phyloP scores from a whole-genome alignment of 2,329 filamentous ascomycete species.

The Epichloe coenophiala region DNA sequence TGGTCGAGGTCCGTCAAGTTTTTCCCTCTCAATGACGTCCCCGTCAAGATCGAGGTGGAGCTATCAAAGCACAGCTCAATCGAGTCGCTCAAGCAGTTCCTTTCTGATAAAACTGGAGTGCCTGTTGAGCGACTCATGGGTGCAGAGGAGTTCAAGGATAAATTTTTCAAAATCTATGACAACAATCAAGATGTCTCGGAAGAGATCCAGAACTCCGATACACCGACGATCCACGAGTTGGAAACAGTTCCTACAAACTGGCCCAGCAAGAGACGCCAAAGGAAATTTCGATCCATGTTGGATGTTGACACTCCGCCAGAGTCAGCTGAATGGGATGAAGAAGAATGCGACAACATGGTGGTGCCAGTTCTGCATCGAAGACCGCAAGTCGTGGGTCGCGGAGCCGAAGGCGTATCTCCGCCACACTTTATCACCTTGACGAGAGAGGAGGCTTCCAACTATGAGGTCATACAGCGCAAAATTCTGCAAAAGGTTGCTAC shows the following conservation, averaged over 20 bases:
- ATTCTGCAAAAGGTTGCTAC: conserved; percentile 62
- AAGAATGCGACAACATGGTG: conserved; percentile 51
- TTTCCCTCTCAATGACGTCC: conserved; percentile 59
- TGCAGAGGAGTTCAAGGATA: conserved; percentile 68
- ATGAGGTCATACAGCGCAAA: conserved; percentile 68
- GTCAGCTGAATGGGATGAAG: conserved; percentile 43
- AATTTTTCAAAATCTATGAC: conserved; percentile 77
- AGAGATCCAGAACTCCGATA: conserved; percentile 51
- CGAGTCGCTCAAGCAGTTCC: conserved; percentile 52
- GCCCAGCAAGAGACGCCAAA: conserved; percentile 36
- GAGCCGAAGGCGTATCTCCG: conserved; percentile 21
- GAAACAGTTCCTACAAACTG: conserved; percentile 69
- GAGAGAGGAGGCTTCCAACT: conserved; percentile 50
- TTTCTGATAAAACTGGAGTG: conserved; percentile 55
- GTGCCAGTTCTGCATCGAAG: conserved; percentile 57
- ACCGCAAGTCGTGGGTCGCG: conserved; percentile 17
- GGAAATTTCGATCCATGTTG: conserved; percentile 38
- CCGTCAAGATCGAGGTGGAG: conserved; percentile 64
- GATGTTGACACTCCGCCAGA: conserved; percentile 28
- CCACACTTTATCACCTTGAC: conserved; percentile 65
- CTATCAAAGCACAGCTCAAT: conserved; percentile 64
- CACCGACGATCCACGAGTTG: conserved; percentile 62
- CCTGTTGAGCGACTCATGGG: conserved; percentile 56
- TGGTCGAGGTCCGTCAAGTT: conserved; percentile 67
- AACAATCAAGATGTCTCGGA: conserved; percentile 57